Evolutionary conservation across 306 rosid genomes (phyloP), one percentile per base, ranked within the genome.

Genomic region (Ormosia emarginata): DNA sequence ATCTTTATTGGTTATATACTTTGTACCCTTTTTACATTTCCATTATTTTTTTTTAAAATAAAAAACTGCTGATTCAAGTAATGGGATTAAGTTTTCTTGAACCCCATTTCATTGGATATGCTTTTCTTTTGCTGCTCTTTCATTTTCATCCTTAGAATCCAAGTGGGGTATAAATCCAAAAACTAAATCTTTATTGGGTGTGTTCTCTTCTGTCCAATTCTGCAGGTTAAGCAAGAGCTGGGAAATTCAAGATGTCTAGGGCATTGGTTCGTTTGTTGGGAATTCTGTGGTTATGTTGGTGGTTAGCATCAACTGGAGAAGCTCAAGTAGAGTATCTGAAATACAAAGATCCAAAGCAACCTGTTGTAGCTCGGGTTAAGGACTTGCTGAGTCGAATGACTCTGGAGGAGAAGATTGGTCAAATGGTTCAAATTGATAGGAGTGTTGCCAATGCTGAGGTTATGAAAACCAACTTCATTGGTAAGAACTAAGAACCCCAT

Each of bases 371-470:
- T 86, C 94, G 99, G 61, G 90, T 92, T 67, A 84, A 56, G 79
- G 99, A 95, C 82, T 91, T 95, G 83, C 78, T 93, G 74, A 41
- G 74, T 74, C 80, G 94, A 80, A 95, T 95, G 99, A 95, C 91
- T 53, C 79, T 95, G 7, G 92, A 92, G 72, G 99, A 95, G 90
- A 95, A 95, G 79, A 93, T 95, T 83, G 99, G 99, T 85, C 99
- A 95, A 88, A 95, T 95, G 99, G 82, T 83, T 71, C 99, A 95
- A 84, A 95, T 95, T 85, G 99, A 95, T 75, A 82, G 97, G 71
- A 92, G 94, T 76, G 98, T 93, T 77, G 98, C 99, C 79, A 82
- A 79, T 86, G 86, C 55, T 5, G 87, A 82, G 68, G 88, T 91
- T 65, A 88, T 95, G 98, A 93, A 79, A 65, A 81, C 78, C 18